Base-by-base conservation (phyloP, 768 basidiomycete species). In the Suillus placidus region DNA sequence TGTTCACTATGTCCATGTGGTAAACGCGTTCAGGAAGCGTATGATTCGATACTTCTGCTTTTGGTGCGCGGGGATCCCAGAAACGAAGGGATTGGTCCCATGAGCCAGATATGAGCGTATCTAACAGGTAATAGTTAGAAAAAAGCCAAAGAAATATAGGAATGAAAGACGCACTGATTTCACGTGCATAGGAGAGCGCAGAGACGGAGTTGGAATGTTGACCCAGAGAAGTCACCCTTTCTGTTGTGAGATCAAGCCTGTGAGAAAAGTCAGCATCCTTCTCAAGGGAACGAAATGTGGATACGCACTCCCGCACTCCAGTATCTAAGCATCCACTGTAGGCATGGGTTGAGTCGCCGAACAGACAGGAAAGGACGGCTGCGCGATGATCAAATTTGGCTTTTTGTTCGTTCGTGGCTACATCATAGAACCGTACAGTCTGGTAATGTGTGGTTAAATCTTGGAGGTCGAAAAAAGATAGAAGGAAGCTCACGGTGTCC, bases 11-110 rank as follows among this genome's bases (percentile, higher is more conserved):
- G 70, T 95, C 94, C 77, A 97, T 86, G 68, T 88, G 81, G 77
- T 97, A 97, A 30, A 95, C 85, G 20, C 96, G 89, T 75, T 93
- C 92, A 0, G 95, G 94, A 1, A 94, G 86, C 14, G 81, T 71
- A 66, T 91, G 83, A 30, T 88, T 66, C 37, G 85, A 82, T 65
- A 87, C 85, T 68, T 88, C 83, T 1, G 87, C 77, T 23, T 80
- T 78, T 1, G 85, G 73, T 0, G 88, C 82, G 42, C 92, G 86
- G 0, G 91, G 87, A 72, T 98, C 95, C 90, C 94, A 97, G 72
- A 95, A 86, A 13, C 90, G 90, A 32, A 99, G 72, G 0, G 93
- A 91, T 57, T 90, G 87, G 74, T 98, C 96, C 95, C 95, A 98
- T 18, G 95, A 95, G 13, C 92, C 94, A 0, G 94, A 91, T 54